A percentile compares a stretch with the other conserved stretches of the same genome.
Evolutionary conservation across 371 early-diverging fungal species (phyloP).

Genomic region (Apophysomyces variabilis): DNA sequence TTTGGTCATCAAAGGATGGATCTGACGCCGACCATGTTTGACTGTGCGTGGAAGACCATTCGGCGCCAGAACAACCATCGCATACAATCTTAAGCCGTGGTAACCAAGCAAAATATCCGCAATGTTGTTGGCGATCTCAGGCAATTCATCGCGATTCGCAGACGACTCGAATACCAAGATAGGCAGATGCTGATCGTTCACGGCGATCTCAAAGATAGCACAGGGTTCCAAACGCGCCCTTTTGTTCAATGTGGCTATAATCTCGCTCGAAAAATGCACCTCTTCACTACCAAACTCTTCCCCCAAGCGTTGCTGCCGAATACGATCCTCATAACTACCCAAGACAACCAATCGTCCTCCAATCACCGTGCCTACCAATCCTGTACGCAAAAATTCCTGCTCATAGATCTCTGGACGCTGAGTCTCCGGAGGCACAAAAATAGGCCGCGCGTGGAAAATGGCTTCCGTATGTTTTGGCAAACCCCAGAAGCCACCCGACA

Average conservation of each 20-base stretch:
- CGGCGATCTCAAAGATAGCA: conserved; percentile 64
- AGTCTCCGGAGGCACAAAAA: conserved; percentile 57
- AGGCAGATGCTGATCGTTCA: conserved; percentile 74
- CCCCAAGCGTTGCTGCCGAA: conserved; percentile 60
- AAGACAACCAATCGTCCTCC: conserved; percentile 74
- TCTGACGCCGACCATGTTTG: conserved; percentile 69
- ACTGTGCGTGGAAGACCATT: conserved; percentile 69
- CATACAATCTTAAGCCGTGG: conserved; percentile 70
- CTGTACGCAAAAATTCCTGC: conserved; percentile 76
- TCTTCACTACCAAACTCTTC: conserved; percentile 55
- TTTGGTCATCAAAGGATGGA: conserved; percentile 70
- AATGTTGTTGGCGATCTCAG: conserved; percentile 55
- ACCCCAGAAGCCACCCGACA: conserved; percentile 84
- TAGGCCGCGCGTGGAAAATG: conserved; percentile 72
- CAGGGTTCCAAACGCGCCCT: conserved; percentile 56
- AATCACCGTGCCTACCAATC: conserved; percentile 77
- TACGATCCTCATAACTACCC: conserved; percentile 78
- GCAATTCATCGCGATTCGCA: conserved; percentile 51
- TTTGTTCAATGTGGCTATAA: conserved; percentile 57
- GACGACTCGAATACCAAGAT: conserved; percentile 72
- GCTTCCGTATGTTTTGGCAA: conserved; percentile 74
- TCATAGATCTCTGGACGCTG: conserved; percentile 52
- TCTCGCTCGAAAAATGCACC: conserved; percentile 54
- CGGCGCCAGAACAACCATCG: conserved; percentile 59
- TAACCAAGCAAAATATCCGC: conserved; percentile 50